Percentiles rank a stretch among this genome's conserved stretches.
Evolutionary conservation across 805 yeast genomes (phyloP).

Genomic region (Starmerella asiatica): DNA sequence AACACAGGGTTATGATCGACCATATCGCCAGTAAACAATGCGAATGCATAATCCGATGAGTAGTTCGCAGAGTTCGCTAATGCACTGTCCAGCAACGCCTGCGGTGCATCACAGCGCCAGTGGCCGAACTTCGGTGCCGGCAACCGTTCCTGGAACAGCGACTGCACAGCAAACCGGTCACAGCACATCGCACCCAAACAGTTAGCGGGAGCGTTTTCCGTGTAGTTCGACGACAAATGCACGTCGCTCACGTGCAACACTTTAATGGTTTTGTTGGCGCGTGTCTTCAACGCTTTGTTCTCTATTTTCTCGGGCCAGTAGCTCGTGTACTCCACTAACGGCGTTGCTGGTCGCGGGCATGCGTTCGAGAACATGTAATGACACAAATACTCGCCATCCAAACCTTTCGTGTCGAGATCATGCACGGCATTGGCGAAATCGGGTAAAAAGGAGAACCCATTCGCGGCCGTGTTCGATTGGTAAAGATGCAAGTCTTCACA

Average conservation of each 20-base stretch:
- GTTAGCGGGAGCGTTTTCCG: constrained; percentile 34
- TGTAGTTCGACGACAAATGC: constrained; percentile 42
- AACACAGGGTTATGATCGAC: constrained; percentile 49
- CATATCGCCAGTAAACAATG: constrained; percentile 60
- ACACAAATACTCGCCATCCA: constrained; percentile 52
- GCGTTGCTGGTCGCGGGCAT: constrained; percentile 44
- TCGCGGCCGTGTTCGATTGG: constrained; percentile 4
- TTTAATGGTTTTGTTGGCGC: constrained; percentile 32
- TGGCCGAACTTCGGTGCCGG: constrained; percentile 50
- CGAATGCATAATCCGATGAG: constrained; percentile 37
- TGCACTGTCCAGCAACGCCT: constrained; percentile 44
- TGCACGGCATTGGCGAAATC: constrained; percentile 41
- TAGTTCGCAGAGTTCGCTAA: constrained; percentile 30
- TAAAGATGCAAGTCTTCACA: constrained; percentile 13
- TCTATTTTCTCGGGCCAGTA: constrained; percentile 35
- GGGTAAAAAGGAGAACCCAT: constrained; percentile 19
- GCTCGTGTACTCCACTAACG: constrained; percentile 33
- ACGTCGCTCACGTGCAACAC: constrained; percentile 57
- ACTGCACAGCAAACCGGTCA: constrained; percentile 36
- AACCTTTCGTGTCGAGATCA: constrained; percentile 38
- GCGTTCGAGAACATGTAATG: constrained; percentile 35
- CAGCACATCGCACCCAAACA: constrained; percentile 41
- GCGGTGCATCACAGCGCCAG: constrained; percentile 56
- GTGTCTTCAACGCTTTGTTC: not conserved
- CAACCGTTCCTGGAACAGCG: constrained; percentile 25